Base-by-base conservation (phyloP, 371 early-diverging fungal genomes). In the Phascolomyces articulosus region DNA sequence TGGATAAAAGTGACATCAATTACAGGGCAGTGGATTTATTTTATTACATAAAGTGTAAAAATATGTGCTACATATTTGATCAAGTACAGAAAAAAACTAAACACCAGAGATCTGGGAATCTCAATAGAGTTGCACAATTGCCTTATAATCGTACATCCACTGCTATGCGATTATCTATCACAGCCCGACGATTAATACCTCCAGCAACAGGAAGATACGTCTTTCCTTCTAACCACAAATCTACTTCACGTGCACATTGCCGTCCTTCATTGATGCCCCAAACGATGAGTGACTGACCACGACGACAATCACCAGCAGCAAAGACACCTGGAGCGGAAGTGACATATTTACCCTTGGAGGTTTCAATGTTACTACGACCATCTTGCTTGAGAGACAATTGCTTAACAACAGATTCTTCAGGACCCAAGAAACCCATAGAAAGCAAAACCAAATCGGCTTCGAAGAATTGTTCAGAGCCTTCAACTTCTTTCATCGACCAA, bases 231-330 rank as follows among this genome's bases (percentile, higher is more conserved):
- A 98, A 73, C 68, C 78, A 85, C 60, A 88, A 67, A 72, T 97
- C 98, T 4, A 97, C 86, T 73, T 96, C 95, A 28, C 96, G 87
- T 4, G 98, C 97, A 58, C 93, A 93, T 79, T 93, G 91, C 34
- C 97, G 88, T 40, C 97, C 98, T 81, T 97, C 98, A 71, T 95
- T 95, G 75, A 97, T 96, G 69, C 93, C 97, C 95, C 95, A 96
- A 26, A 98, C 98, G 65, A 98, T 93, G 64, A 97, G 75, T 24
- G 90, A 90, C 82, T 96, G 96, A 23, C 98, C 97, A 31, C 97
- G 89, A 10, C 97, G 91, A 76, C 96, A 96, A 81, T 98, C 98
- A 62, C 97, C 97, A 7, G 96, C 96, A 23, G 97, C 97, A 79
- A 90, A 98, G 38, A 97, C 95, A 53, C 91, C 88, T 21, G 84